Base-by-base conservation (phyloP, 768 basidiomycete genomes). In the Daedaleopsis sinensis region DNA sequence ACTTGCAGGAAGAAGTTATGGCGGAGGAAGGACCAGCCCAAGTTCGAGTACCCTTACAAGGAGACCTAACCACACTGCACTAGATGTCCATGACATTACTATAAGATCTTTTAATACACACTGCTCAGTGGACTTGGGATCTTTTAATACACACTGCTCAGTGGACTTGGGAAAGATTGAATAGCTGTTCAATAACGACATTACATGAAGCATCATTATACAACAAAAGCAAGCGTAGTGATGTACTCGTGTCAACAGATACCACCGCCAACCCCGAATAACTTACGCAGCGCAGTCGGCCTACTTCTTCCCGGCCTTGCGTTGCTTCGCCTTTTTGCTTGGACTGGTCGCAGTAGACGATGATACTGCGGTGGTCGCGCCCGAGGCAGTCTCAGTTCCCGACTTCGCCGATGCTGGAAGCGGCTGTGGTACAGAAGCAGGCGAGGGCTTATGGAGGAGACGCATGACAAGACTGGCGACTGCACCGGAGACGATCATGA, bases 21-120 rank as follows among this genome's bases (percentile, higher is more conserved):
- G 93, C 85, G 93, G 61, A 85, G 93, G 52, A 94, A 89, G 71
- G 93, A 94, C 71, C 87, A 90, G 69, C 84, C 85, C 46, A 90
- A 91, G 76, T 89, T 97, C 47, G 83, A 86, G 9, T 98, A 96
- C 74, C 96, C 96, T 2, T 96, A 85, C 77, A 89, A 90, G 71
- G 96, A 97, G 74, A 57, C 55, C 15, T 58, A 38, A 54, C 7
- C 32, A 8, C 18, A 1, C 7, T 18, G 35, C 32, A 1, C 15
- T 36, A 35, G 32, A 52, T 15, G 11, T 35, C n/a, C 97, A 32
- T 32, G 74, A 55, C 50, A 12, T 49, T 35, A 54, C 6, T 49
- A 48, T 18, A 48, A 13, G 39, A 54, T 51, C 24, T n/a, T 15
- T 10, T 52, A 63, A 63, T 58, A 43, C 38, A 37, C 62, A 58